Base-by-base conservation (phyloP, 257 asterid species). In the Avicennia marina region DNA sequence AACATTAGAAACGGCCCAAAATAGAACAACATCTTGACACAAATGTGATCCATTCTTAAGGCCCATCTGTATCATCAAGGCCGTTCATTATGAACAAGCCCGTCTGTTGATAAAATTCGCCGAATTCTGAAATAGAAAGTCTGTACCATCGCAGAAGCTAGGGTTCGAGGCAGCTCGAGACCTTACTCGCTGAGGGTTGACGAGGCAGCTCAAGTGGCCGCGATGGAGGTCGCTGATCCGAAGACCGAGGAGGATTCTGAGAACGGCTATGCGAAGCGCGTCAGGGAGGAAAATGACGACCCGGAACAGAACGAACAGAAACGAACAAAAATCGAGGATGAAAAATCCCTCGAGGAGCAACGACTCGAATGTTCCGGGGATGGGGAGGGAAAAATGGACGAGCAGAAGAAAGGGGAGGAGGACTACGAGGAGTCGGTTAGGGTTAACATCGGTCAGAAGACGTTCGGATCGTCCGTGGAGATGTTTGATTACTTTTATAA, bases 401-500 rank as follows among this genome's bases (percentile, higher is more conserved):
- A 50, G 32, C 31, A 38, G 45, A 31, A 29, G 39, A 43, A 17
- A 3, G 45, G 20, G 46, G 29, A 26, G 27, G 43, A 27, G 42
- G 51, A 21, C 9, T 66, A 15, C 8, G 42, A 49, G 27, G 71
- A 62, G 47, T 48, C 76, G 10, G 71, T 21, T 36, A 65, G 58
- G 53, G 75, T 72, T 45, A 48, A 27, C 1, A 15, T 84, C 27
- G 96, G 98, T 3, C 84, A 89, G n/a, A 90, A 82, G 76, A 68
- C 66, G n/a, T 90, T 90, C 56, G 77, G 43, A 4, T 73, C 94
- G 18, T 72, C 95, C 0, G 79, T 80, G 8, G 89, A 73, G 63
- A 75, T 87, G 76, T 90, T 75, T 61, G 95, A 90, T 63, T 90
- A 90, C 67, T 87, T 84, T 65, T 64, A 48, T 70, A 84, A 84